phyloP scores from a whole-genome alignment of 1,284 basidiomycete genomes.

The Pseudomicrostroma phylloplanum region DNA sequence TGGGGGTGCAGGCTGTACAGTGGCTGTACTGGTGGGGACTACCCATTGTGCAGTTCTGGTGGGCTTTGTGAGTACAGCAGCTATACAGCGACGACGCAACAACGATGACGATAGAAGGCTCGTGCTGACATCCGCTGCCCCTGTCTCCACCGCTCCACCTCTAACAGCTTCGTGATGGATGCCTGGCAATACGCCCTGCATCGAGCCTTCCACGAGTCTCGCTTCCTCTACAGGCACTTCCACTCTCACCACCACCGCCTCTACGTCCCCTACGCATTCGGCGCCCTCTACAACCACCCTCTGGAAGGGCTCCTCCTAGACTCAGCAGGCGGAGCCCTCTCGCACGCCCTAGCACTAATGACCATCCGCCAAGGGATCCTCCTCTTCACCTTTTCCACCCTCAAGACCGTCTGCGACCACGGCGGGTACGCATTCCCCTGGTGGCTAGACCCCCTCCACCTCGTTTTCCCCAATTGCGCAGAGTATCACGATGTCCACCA shows the following conservation, averaged over 20 bases:
- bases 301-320: constrained; percentile 85
- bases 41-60: constrained; percentile 67
- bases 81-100: no score
- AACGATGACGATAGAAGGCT: neutral
- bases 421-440: constrained; percentile 85
- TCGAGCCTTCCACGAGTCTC: constrained; percentile 82
- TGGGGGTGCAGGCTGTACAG: constrained; percentile 60
- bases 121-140: no score
- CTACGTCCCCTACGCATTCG: constrained; percentile 94
- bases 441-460: constrained; percentile 67
- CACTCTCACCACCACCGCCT: constrained; percentile 94
- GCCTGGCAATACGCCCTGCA: constrained; percentile 98
- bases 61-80: constrained; percentile 68
- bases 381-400: constrained; percentile 73
- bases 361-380: constrained; percentile 69
- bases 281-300: constrained; percentile 95
- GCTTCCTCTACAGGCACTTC: constrained; percentile 81
- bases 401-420: constrained; percentile 97
- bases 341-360: constrained; percentile 67
- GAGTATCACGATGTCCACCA: constrained; percentile 99
- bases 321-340: constrained; percentile 70
- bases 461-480: constrained; percentile 83
- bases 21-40: constrained; percentile 91
- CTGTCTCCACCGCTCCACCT: constrained; percentile 7
- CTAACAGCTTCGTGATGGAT: constrained; percentile 80